These are phyloP conservation scores for Euphrasia arctica DNA, from an alignment of 305 asterid genomes.

Conservation along the genomic window DNA sequence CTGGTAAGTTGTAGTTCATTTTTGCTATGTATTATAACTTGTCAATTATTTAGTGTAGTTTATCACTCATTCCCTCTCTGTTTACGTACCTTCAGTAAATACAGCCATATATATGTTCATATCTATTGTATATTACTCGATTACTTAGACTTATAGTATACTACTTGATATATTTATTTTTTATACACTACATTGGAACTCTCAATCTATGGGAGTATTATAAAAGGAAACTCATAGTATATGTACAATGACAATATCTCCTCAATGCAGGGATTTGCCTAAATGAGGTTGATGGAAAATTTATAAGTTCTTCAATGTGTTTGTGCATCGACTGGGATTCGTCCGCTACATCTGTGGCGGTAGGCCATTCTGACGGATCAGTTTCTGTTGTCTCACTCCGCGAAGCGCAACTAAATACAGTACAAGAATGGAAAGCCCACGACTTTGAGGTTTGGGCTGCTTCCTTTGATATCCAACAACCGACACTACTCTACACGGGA, in stretches of 20 bases:
- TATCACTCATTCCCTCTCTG: not conserved
- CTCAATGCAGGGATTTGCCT: slow-evolving; percentile 45
- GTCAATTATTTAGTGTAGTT: not conserved
- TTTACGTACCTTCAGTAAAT: not conserved
- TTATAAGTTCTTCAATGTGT: slow-evolving; percentile 84
- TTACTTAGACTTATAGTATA: not conserved
- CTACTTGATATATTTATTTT: not conserved
- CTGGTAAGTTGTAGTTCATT: slow-evolving; percentile 35
- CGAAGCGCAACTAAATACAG: slow-evolving; percentile 43
- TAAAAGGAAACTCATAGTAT: not conserved
- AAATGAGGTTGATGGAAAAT: slow-evolving; percentile 42
- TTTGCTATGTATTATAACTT: not conserved
- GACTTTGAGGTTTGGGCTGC: slow-evolving; percentile 89
- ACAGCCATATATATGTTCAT: not conserved
- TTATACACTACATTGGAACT: not conserved
- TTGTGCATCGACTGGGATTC: slow-evolving; percentile 84
- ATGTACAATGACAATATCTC: slow-evolving; percentile 20
- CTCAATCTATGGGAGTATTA: too few species aligned
- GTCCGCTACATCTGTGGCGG: slow-evolving; percentile 59
- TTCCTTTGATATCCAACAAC: slow-evolving; percentile 77
- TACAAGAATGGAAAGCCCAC: slow-evolving; percentile 80
- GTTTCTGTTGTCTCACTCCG: slow-evolving; percentile 62
- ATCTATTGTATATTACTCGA: not conserved
- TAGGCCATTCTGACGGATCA: slow-evolving; percentile 83
- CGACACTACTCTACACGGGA: slow-evolving; percentile 74